Base-by-base conservation (phyloP, 495 filamentous ascomycete species). In the Lasiosphaeria miniovina region DNA sequence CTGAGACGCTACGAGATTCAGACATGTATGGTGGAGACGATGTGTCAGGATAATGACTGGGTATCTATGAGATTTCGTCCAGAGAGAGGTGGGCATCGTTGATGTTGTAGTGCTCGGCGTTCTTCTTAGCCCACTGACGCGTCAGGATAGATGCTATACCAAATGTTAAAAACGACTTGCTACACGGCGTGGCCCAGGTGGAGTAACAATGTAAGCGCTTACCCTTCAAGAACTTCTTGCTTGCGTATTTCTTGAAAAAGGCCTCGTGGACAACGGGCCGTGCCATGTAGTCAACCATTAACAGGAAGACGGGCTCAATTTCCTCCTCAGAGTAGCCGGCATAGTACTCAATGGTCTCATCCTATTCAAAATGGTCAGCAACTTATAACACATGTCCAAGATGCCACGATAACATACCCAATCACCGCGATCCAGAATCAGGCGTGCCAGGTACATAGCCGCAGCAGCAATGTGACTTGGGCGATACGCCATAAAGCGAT, bases 171-270 rank as follows among this genome's bases (percentile, higher is more conserved):
- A 50, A 36, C 38, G 38, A 8, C 57, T 71, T 41, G 74, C 48
- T 52, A 59, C 45, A 34, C 33, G 57, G 4, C 40, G 55, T 24
- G 40, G 55, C 35, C 36, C 61, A 53, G 53, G 38, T 8, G 38
- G 2, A 43, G 11, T 6, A 36, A 9, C 6, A 49, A 32, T 8
- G 45, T n/a, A 3, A 55, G 48, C 15, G 61, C 75, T 69, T 84
- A 92, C 94, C 93, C 79, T 97, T 97, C 68, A 97, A 74, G 75
- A 96, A 98, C 75, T 93, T 96, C 80, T 97, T 98, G 83, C 91
- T 94, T 14, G 95, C 94, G 69, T 98, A 98, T 73, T 98, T 98
- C 82, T 93, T 94, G 82, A 96, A 98, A 83, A 98, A 98, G 15
- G 95, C 94, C 73, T 97, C 91, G 65, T 98, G 94, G 43, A 82